phyloP scores from a whole-genome alignment of 768 basidiomycete species.

The Dioszegia crocea region DNA sequence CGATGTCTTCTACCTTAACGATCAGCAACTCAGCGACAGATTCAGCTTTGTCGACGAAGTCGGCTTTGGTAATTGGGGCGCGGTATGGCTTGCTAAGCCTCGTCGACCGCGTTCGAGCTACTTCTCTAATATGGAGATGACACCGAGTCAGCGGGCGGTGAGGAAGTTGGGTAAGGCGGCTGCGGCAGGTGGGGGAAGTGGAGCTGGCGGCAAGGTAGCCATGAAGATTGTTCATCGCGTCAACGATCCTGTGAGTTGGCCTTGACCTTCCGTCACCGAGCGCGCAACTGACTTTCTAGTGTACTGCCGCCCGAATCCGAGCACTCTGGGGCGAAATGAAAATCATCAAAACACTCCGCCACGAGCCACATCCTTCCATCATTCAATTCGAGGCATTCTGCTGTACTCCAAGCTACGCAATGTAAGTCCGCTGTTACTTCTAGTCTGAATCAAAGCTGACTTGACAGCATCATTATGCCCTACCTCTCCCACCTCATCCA shows the following conservation, averaged over 20 bases:
- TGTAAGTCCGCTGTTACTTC: slow-evolving; percentile 57
- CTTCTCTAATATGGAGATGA: slow-evolving; percentile 2
- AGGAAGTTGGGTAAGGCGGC: slow-evolving; percentile 19
- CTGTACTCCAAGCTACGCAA: slow-evolving; percentile 81
- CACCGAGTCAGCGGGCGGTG: not conserved
- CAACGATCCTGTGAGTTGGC: slow-evolving; percentile 57
- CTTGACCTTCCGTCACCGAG: not conserved
- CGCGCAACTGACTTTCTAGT: slow-evolving; percentile 49
- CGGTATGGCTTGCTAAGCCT: slow-evolving; percentile 41
- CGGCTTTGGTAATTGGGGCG: slow-evolving; percentile 49
- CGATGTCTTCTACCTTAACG: slow-evolving; percentile 33
- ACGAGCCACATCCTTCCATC: slow-evolving; percentile 83
- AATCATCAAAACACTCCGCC: slow-evolving; percentile 76
- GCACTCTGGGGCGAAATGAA: slow-evolving; percentile 99
- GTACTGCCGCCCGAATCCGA: slow-evolving; percentile 81
- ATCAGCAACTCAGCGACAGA: slow-evolving; percentile 36
- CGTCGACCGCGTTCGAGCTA: slow-evolving; percentile 9
- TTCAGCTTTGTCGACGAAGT: slow-evolving; percentile 42
- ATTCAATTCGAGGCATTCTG: slow-evolving; percentile 91
- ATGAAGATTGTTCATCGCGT: slow-evolving; percentile 87
- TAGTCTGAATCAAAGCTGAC: not conserved
- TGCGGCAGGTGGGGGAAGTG: slow-evolving; percentile 21
- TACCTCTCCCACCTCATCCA: slow-evolving; percentile 80
- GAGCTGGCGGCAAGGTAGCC: slow-evolving; percentile 56
- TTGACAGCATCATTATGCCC: slow-evolving; percentile 59